These are phyloP conservation scores for Cytospora chrysosperma DNA, from an alignment of 2,329 filamentous ascomycete genomes.

Conservation along the genomic window DNA sequence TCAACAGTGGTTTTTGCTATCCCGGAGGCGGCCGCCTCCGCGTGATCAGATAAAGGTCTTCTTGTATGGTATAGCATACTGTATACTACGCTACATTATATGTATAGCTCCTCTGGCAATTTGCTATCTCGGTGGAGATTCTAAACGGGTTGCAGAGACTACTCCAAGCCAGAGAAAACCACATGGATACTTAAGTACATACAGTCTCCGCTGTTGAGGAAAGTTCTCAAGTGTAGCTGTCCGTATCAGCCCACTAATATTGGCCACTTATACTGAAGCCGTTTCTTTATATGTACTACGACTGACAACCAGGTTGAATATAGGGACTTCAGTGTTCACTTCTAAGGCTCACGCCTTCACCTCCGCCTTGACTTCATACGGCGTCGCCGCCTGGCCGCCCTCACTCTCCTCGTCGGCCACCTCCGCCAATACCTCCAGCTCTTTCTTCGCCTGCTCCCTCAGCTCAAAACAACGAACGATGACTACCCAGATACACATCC, in stretches of 20 bases:
- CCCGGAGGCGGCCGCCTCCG: slow-evolving; percentile 18
- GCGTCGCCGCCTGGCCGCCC: background rate
- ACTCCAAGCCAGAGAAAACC: background rate
- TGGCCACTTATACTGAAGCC: too few relatives aligned
- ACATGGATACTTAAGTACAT: too few relatives aligned
- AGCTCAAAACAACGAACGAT: slow-evolving; percentile 9
- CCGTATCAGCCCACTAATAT: too few relatives aligned
- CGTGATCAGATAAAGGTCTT: background rate
- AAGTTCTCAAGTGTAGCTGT: too few relatives aligned
- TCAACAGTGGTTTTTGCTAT: background rate
- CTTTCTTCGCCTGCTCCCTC: background rate
- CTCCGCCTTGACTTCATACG: background rate
- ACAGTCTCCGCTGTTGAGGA: background rate
- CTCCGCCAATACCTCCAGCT: background rate
- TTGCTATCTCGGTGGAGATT: background rate
- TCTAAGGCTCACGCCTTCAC: background rate
- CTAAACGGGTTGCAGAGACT: background rate
- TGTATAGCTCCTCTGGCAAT: background rate
- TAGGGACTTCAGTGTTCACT: too few relatives aligned
- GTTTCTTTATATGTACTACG: too few relatives aligned
- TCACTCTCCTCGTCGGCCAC: background rate
- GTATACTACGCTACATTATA: background rate
- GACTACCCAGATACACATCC: slow-evolving; percentile 15
- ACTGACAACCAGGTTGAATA: too few relatives aligned
- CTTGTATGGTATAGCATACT: background rate